Base-by-base conservation (phyloP, 2,329 filamentous ascomycete species). In the Delphinella strobiligena region DNA sequence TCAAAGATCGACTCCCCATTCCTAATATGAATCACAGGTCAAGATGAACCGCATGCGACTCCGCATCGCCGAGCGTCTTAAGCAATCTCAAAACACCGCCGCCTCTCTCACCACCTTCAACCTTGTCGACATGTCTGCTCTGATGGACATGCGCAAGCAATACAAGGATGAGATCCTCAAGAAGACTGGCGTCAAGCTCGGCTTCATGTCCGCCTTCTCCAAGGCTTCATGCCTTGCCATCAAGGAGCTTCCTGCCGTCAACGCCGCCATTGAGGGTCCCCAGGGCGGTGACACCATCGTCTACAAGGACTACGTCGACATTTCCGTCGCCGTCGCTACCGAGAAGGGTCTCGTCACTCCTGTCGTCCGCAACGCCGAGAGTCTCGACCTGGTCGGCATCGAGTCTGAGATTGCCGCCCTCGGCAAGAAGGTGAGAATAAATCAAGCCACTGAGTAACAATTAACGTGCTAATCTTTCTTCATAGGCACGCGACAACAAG, bases 41-140 rank as follows among this genome's bases (percentile, higher is more conserved):
- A 98, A 98, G 74, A 98, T 98, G 91, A 96, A 96, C 72, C 86
- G 91, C 49, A 98, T 98, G 91, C 87, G 91, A 49, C 77, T 96
- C 45, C 81, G 91, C 46, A 98, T 96, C 52, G 86, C 91, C 37
- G 91, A 98, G 70, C 87, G 91, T 52, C 75, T 98, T 49, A 98
- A 98, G 77, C 91, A 98, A 62, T 96, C 91, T 15, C 91, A 98
- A 61, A 98, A 98, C 68, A 96, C 91, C 2, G 89, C 91, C 37
- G 91, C 91, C 33, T 94, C 91, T 3, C 72, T 98, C 38, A 96
- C 91, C 35, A 98, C 91, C 18, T 98, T 98, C 74, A 95, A 98
- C 63, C 89, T 96, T 65, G 91, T 98, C 45, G 91, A 98, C 62
- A 98, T 98, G 91, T 93, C 89, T 22, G 85, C 82, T 16, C 71